Evolutionary conservation across 345 rosid genomes (phyloP).

Genomic region (Pistacia atlantica): DNA sequence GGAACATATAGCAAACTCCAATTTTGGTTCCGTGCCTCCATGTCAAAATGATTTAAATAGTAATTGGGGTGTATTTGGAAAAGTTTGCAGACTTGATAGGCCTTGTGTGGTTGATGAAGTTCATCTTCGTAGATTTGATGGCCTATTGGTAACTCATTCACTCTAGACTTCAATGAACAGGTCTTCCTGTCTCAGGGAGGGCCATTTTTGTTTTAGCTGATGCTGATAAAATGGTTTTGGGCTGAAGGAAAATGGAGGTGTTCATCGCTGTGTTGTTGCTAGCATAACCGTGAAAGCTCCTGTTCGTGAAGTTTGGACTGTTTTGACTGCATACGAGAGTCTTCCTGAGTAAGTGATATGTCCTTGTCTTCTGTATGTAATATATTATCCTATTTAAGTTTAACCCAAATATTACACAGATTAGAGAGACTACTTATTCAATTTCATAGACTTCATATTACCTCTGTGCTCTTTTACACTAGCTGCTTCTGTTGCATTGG

Average conservation of each 20-base stretch:
- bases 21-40: constrained; percentile 37
- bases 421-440: not conserved
- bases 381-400: not conserved
- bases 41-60: constrained; percentile 54
- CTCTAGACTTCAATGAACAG: constrained; percentile 26
- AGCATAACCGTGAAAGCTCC: constrained; percentile 98
- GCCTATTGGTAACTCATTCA: constrained; percentile 67
- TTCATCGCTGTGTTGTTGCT: constrained; percentile 90
- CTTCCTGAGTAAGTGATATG: constrained; percentile 80
- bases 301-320: constrained; percentile 92
- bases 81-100: constrained; percentile 75
- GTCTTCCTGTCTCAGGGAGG: constrained; percentile 23
- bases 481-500: not conserved
- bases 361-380: not conserved
- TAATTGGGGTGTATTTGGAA: constrained; percentile 82
- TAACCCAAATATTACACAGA: not conserved
- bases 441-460: not conserved
- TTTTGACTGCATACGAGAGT: constrained; percentile 87
- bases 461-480: not conserved
- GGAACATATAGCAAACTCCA: constrained; percentile 40
- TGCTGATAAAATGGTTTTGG: constrained; percentile 43
- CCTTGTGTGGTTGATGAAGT: constrained; percentile 92
- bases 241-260: constrained; percentile 95
- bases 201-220: constrained; percentile 26
- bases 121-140: constrained; percentile 97